Evolutionary conservation across 2,329 filamentous ascomycete genomes (phyloP), one percentile per base, ranked within the genome.

Genomic region (Acarospora socialis): DNA sequence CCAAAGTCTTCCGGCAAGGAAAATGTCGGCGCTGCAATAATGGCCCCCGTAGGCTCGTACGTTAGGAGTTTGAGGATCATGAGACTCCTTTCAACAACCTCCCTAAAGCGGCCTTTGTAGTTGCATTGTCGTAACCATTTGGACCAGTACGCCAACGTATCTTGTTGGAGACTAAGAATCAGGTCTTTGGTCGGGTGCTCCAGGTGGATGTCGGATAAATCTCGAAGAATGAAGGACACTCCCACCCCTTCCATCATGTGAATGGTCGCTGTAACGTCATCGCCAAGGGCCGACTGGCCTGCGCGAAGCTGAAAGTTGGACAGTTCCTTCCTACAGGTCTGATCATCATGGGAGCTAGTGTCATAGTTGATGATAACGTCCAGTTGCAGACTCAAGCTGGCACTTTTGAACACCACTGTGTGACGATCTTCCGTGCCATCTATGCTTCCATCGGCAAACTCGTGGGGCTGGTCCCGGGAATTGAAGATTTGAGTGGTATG

Each of bases 11-110:
- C 79, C 0, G 79, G 79, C 1, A 84, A 65, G 0, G 78, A 82
- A 46, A 84, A 86, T 0, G 78, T 84, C 0, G 80, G 78, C 2
- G 79, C 68, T 1, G 79, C 80, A 20, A 83, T 66, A 30, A 84
- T 83, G 6, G 79, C 80, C 2, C 80, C 79, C 0, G 78, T 84
- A 0, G 78, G 79, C 46, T 84, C 79, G 44, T 76, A 84, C 0
- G 78, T 83, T 44, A 84, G 61, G 54, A 84, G 63, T 53, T 84
- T 84, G 26, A 84, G 54, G 32, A 82, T 72, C 60, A 84, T 69
- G 30, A 84, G 56, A 46, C 77, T 82, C 34, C 79, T 64, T 16
- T 65, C 63, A 4, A 84, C 75, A 3, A 79, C 72, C 51, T 83
- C 77, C 32, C 75, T 65, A 69, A 78, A 84, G 20, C 73, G 67